These are phyloP conservation scores for Herpetospermum pedunculosum DNA, from an alignment of 306 rosid species.

Conservation along the genomic window DNA sequence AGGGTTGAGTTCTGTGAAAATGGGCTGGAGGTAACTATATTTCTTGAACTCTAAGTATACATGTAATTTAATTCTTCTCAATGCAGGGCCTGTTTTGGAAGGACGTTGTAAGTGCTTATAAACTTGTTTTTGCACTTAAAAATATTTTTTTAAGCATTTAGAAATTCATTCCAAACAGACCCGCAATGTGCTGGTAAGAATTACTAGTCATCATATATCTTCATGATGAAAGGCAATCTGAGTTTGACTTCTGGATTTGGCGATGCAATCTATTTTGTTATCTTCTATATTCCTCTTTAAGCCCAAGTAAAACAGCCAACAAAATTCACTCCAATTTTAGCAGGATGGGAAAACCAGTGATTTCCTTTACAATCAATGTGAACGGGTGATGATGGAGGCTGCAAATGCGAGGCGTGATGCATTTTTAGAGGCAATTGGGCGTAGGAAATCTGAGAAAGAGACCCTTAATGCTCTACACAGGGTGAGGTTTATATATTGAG, in stretches of 20 bases:
- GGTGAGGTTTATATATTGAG: slow-evolving; percentile 27
- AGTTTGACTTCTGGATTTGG: neutral
- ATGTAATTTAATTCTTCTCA: slow-evolving; percentile 28
- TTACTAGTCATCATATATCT: neutral
- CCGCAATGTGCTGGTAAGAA: slow-evolving; percentile 43
- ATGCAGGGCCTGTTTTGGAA: too few relatives aligned
- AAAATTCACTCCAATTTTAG: slow-evolving; percentile 12
- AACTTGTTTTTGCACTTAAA: too few relatives aligned
- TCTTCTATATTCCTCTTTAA: neutral
- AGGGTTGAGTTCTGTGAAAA: slow-evolving; percentile 23
- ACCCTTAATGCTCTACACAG: slow-evolving; percentile 43
- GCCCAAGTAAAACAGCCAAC: neutral
- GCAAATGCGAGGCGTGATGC: slow-evolving; percentile 43
- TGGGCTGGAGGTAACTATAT: slow-evolving; percentile 17
- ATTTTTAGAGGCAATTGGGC: slow-evolving; percentile 39
- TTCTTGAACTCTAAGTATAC: neutral
- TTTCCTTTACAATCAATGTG: slow-evolving; percentile 45
- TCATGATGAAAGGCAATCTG: neutral
- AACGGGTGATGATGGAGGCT: slow-evolving; percentile 55
- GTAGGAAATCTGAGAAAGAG: slow-evolving; percentile 65
- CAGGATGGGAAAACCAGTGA: slow-evolving; percentile 59
- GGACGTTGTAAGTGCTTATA: too few relatives aligned
- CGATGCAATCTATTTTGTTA: neutral
- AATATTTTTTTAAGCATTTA: too few relatives aligned
- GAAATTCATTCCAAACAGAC: too few relatives aligned